phyloP scores from a whole-genome alignment of 257 asterid genomes.

The Fraxinus pennsylvanica region DNA sequence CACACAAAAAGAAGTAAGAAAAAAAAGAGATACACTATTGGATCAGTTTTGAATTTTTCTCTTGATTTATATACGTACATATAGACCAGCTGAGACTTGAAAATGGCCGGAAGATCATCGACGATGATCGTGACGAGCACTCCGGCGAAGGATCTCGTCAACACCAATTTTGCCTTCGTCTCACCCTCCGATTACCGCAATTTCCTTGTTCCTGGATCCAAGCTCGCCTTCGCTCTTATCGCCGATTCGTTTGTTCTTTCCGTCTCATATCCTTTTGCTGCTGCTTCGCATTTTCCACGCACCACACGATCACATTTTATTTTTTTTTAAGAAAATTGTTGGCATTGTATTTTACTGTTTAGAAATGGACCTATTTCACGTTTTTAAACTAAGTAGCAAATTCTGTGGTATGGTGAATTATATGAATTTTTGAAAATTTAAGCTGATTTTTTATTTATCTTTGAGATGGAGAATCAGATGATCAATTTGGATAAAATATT shows the following conservation, averaged over 20 bases:
- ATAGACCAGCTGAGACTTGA: constrained; percentile 15
- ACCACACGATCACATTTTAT: neutral
- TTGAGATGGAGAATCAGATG: too few species aligned
- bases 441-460: neutral
- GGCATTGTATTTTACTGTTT: neutral
- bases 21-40: too few species aligned
- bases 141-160: constrained; percentile 78
- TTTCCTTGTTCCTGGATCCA: constrained; percentile 68
- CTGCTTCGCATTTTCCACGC: constrained; percentile 13
- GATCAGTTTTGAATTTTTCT: neutral
- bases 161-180: constrained; percentile 76
- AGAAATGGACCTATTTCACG: neutral
- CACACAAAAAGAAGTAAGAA: too few species aligned
- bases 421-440: neutral
- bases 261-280: constrained; percentile 71
- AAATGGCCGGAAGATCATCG: constrained; percentile 58
- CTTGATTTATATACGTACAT: neutral
- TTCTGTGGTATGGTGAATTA: too few species aligned
- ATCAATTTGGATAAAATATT: too few species aligned
- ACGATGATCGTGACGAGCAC: constrained; percentile 79
- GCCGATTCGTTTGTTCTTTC: constrained; percentile 75
- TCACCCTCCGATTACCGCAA: constrained; percentile 67
- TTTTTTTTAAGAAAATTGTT: neutral
- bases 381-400: too few species aligned
- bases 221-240: constrained; percentile 54